Base-by-base conservation (phyloP, 176 grass and related monocot species). In the Eremochloa ophiuroides region DNA sequence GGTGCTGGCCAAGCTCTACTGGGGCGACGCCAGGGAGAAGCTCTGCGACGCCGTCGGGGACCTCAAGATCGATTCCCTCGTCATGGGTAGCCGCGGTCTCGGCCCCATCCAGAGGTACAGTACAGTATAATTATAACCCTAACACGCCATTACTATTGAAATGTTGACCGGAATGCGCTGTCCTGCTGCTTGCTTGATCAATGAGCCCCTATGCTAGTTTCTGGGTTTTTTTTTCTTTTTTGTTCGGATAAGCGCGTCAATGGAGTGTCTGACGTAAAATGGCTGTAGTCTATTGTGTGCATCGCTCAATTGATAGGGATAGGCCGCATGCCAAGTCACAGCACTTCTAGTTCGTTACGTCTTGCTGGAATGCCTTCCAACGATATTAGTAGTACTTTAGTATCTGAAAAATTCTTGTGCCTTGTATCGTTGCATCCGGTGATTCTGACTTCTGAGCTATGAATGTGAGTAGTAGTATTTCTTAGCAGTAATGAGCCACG, bases 21-120 rank as follows among this genome's bases (percentile, higher is more conserved):
- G 94, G 94, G 94, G 94, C 47, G 94, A 97, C 78, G 84, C 94
- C 69, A 92, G 94, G 87, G 94, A 97, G 85, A 94, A 90, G 80
- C 89, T 97, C 67, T 92, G 89, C 84, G 82, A 94, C 10, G 92
- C 87, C 8, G 88, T 78, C 18, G 89, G 85, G 73, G 94, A 94
- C 55, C 77, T 87, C 53, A 85, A 70, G 83, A 85, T 97, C 58
- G 89, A 94, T 82, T 60, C 64, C n/a, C 69, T 97, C 26, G 92
- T 97, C 62, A 90, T 94, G 87, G 94, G 94, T 1, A 97, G 92
- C 70, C 88, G 94, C 80, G 94, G 94, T 40, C 94, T 97, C 55
- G 81, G 94, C 81, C 56, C 81, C 44, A 89, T 97, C 66, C 85
- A 97, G 87, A 90, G 94, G 94, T 97, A 84, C 28, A 1, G 44